Evolutionary conservation across 1,284 basidiomycete genomes (phyloP).

Genomic region (Mixia osmundae): DNA sequence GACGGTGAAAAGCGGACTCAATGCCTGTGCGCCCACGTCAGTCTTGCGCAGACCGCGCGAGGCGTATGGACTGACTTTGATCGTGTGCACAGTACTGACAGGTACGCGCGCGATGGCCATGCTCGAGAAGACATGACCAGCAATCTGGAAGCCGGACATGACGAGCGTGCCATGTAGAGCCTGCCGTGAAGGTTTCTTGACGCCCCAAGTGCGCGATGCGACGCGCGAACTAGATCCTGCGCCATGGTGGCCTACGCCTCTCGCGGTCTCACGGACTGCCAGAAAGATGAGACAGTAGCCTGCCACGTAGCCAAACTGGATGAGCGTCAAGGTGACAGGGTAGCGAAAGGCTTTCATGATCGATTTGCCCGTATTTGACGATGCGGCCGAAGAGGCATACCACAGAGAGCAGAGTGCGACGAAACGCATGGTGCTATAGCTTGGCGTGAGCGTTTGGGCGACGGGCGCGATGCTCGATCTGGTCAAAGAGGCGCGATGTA

Average conservation of each 20-base stretch:
- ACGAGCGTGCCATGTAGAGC: constrained; percentile 61
- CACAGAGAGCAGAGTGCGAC: constrained; percentile 44
- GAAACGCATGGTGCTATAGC: no score
- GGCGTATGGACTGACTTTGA: constrained; percentile 45
- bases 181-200: constrained; percentile 35
- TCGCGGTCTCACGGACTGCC: constrained; percentile 8
- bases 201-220: constrained; percentile 15
- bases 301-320: constrained; percentile 89
- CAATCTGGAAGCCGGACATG: constrained; percentile 75
- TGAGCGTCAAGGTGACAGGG: constrained; percentile 78
- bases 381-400: constrained; percentile 60
- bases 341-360: constrained; percentile 68
- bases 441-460: no score
- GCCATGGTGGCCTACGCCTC: background rate
- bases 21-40: constrained; percentile 35
- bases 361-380: constrained; percentile 68
- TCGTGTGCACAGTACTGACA: constrained; percentile 94
- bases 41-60: no score
- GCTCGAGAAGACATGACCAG: constrained; percentile 91
- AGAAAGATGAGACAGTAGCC: constrained; percentile 50
- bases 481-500: no score
- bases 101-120: constrained; percentile 89
- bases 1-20: constrained; percentile 92
- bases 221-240: background rate
- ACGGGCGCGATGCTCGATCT: no score